Evolutionary conservation across 306 rosid species (phyloP).

Genomic region (Sechiopsis laciniata): DNA sequence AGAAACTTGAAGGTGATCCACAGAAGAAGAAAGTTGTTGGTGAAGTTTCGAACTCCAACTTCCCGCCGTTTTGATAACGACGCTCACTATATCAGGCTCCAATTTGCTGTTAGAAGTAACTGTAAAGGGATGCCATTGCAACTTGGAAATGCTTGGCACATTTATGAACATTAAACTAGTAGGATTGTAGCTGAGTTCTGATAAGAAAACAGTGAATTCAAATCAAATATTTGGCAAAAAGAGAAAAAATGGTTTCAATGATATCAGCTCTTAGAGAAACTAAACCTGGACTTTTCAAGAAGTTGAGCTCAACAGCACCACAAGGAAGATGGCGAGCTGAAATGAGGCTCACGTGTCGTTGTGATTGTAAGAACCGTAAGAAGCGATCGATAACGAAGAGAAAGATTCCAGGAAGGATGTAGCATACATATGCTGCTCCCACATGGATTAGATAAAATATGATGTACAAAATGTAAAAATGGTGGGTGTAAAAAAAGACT

Average conservation of each 20-base stretch:
- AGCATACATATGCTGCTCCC: constrained; percentile 40
- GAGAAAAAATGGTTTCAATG: neutral
- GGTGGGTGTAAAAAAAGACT: constrained; percentile 66
- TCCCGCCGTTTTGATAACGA: constrained; percentile 49
- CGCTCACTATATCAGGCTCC: constrained; percentile 45
- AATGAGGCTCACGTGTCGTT: constrained; percentile 29
- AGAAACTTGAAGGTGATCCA: constrained; percentile 49
- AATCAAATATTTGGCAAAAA: neutral
- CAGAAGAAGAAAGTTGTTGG: constrained; percentile 34
- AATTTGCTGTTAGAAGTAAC: constrained; percentile 44
- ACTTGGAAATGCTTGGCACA: constrained; percentile 58
- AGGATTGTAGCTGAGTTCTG: constrained; percentile 55
- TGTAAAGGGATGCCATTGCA: constrained; percentile 87
- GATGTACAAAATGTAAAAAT: constrained; percentile 48
- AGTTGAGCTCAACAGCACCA: constrained; percentile 46
- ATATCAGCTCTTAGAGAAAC: neutral
- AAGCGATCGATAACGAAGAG: constrained; percentile 58
- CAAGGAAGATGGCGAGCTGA: constrained; percentile 58
- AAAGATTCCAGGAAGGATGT: constrained; percentile 59
- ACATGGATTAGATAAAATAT: constrained; percentile 58
- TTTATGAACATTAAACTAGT: constrained; percentile 58
- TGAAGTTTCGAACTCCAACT: constrained; percentile 54
- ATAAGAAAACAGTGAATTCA: neutral
- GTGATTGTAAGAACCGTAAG: constrained; percentile 57
- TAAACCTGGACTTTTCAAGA: constrained; percentile 45